A percentile compares a stretch with the other conserved stretches of the same genome.
phyloP scores from a whole-genome alignment of 441 rosid genomes.

The Populus tomentosa region DNA sequence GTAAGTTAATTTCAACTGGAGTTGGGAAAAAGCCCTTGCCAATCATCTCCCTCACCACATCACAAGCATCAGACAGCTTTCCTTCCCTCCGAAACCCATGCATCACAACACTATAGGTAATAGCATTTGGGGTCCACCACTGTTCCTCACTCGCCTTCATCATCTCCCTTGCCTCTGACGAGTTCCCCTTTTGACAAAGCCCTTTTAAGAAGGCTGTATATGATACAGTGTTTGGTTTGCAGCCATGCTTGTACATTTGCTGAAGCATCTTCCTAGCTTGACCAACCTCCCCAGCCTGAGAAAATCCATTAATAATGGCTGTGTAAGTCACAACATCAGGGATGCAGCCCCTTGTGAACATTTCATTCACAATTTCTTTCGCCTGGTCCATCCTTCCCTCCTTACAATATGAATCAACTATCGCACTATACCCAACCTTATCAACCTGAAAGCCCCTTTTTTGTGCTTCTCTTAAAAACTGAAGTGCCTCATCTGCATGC shows the following conservation, averaged over 20 bases:
- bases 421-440: conserved; percentile 71
- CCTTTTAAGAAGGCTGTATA: conserved; percentile 82
- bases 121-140: conserved; percentile 87
- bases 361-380: conserved; percentile 63
- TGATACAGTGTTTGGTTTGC: conserved; percentile 84
- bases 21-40: conserved; percentile 63
- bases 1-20: conserved; percentile 75
- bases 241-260: conserved; percentile 73
- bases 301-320: conserved; percentile 72
- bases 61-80: conserved; percentile 68
- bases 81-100: conserved; percentile 87
- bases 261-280: conserved; percentile 82
- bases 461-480: conserved; percentile 69
- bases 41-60: conserved; percentile 73
- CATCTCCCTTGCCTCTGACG: conserved; percentile 74
- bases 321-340: conserved; percentile 96
- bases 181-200: conserved; percentile 67
- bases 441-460: conserved; percentile 58
- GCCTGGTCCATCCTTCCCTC: conserved; percentile 64
- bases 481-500: conserved; percentile 73
- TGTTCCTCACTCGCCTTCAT: conserved; percentile 69
- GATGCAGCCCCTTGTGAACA: conserved; percentile 60
- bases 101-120: conserved; percentile 77
- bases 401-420: conserved; percentile 67
- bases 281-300: conserved; percentile 59